These are phyloP conservation scores for Lupinus albus DNA, from an alignment of 306 rosid genomes.

Conservation along the genomic window DNA sequence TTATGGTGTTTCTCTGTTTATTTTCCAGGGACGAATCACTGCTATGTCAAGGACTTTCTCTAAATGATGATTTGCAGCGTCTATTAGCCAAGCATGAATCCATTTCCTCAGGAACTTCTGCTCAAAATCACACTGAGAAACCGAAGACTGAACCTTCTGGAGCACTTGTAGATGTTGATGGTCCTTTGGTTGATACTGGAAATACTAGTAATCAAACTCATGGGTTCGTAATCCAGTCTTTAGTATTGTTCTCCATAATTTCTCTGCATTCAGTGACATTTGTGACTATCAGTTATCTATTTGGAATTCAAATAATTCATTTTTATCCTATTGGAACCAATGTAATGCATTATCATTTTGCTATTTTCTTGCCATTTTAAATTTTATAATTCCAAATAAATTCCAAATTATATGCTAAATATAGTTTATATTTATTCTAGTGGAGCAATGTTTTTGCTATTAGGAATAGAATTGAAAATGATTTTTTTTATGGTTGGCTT, in stretches of 20 bases:
- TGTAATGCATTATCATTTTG: neutral
- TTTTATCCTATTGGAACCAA: slow-evolving; percentile 14
- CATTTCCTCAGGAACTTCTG: slow-evolving; percentile 73
- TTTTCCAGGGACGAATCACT: slow-evolving; percentile 87
- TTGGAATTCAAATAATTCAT: slow-evolving; percentile 23
- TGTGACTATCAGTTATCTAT: slow-evolving; percentile 8
- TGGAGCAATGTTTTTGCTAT: slow-evolving; percentile 25
- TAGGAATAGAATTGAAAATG: slow-evolving; percentile 33
- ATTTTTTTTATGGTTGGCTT: slow-evolving; percentile 20
- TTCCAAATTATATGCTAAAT: slow-evolving; percentile 18
- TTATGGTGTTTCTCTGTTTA: slow-evolving; percentile 21
- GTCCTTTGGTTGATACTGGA: slow-evolving; percentile 84
- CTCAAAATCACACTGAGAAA: slow-evolving; percentile 54
- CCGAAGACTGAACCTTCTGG: slow-evolving; percentile 55
- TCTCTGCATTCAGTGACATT: slow-evolving; percentile 36
- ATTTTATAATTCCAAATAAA: slow-evolving; percentile 4
- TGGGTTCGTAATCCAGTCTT: slow-evolving; percentile 55
- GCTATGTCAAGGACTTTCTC: slow-evolving; percentile 85
- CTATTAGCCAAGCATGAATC: slow-evolving; percentile 88
- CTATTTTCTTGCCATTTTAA: slow-evolving; percentile 29
- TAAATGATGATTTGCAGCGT: slow-evolving; percentile 96
- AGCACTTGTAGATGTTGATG: slow-evolving; percentile 60
- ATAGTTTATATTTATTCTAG: slow-evolving; percentile 28
- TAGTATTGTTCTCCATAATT: slow-evolving; percentile 17
- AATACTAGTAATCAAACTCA: slow-evolving; percentile 59